phyloP scores from a whole-genome alignment of 2,329 filamentous ascomycete genomes.

The Fusarium cyanostomum region DNA sequence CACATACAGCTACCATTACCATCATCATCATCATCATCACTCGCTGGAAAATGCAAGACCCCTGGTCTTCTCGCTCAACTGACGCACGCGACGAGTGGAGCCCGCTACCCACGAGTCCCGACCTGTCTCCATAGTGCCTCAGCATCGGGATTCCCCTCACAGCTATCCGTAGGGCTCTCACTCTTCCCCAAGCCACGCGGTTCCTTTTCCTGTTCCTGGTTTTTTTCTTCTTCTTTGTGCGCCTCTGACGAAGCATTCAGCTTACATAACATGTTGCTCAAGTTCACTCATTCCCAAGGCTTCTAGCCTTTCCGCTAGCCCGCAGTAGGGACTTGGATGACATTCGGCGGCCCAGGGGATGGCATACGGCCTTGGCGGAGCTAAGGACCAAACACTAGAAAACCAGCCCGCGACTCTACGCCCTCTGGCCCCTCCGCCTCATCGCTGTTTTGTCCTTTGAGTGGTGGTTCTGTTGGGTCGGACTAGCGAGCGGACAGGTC shows the following conservation, averaged over 20 bases:
- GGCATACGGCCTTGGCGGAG: constrained; percentile 31
- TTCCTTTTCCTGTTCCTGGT: constrained; percentile 14
- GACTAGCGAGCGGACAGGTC: constrained; percentile 15
- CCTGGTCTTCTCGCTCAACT: constrained; percentile 20
- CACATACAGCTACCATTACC: constrained; percentile 6
- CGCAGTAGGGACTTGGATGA: constrained; percentile 7
- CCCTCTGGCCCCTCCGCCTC: constrained; percentile 4
- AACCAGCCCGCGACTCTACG: constrained; percentile 21
- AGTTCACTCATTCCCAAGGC: neutral
- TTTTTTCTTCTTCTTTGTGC: constrained; percentile 15
- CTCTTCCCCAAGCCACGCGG: constrained; percentile 11
- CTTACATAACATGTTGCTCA: neutral
- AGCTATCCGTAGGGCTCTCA: too few relatives aligned
- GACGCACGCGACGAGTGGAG: constrained; percentile 41
- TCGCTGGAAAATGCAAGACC: constrained; percentile 16
- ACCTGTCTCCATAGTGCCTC: constrained; percentile 33
- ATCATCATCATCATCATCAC: constrained; percentile 2
- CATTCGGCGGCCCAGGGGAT: constrained; percentile 22
- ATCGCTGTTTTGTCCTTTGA: constrained; percentile 2
- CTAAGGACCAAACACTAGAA: constrained; percentile 7
- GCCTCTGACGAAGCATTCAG: neutral
- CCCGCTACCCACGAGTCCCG: constrained; percentile 24
- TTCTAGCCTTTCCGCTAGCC: constrained; percentile 7
- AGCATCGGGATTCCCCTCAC: constrained; percentile 27
- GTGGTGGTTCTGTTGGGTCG: constrained; percentile 4